Evolutionary conservation across 495 filamentous ascomycete species (phyloP).

Genomic region (Penicillium samsonianum): DNA sequence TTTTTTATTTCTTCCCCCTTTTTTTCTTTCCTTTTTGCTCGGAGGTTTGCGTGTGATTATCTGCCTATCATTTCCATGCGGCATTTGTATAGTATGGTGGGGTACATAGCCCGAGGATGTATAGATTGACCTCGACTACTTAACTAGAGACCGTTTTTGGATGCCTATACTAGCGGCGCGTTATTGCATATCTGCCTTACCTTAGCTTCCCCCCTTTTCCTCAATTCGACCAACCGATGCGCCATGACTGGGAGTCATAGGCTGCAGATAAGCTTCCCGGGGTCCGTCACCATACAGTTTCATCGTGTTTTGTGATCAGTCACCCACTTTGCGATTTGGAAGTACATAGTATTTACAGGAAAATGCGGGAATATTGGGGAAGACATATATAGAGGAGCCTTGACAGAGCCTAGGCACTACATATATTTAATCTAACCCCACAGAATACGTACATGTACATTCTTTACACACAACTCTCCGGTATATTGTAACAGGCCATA

Average conservation of each 20-base stretch:
- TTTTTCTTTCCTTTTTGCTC: not conserved
- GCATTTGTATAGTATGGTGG: conserved; percentile 11
- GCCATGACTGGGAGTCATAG: conserved; percentile 5
- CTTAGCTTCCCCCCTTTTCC: not conserved
- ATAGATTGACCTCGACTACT: not conserved
- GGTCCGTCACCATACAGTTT: conserved; percentile 7
- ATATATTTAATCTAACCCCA: not conserved
- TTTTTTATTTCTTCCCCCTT: not conserved
- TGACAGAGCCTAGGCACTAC: not conserved
- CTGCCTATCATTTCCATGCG: not conserved
- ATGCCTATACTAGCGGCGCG: conserved; percentile 9
- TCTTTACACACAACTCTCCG: not conserved
- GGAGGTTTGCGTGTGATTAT: conserved; percentile 5
- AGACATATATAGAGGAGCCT: not conserved
- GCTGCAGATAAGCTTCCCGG: conserved; percentile 21
- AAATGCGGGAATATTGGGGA: not conserved
- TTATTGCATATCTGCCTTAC: conserved; percentile 8
- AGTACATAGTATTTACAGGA: not conserved
- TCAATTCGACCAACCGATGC: not conserved
- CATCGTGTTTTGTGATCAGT: not conserved
- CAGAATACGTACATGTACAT: not conserved
- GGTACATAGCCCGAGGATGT: conserved; percentile 9
- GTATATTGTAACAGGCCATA: not conserved
- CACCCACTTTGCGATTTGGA: too few relatives aligned
- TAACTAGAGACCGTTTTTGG: conserved; percentile 4